These are phyloP conservation scores for Raffaelea ambrosiae DNA, from an alignment of 2,329 filamentous ascomycete species.

Conservation along the genomic window DNA sequence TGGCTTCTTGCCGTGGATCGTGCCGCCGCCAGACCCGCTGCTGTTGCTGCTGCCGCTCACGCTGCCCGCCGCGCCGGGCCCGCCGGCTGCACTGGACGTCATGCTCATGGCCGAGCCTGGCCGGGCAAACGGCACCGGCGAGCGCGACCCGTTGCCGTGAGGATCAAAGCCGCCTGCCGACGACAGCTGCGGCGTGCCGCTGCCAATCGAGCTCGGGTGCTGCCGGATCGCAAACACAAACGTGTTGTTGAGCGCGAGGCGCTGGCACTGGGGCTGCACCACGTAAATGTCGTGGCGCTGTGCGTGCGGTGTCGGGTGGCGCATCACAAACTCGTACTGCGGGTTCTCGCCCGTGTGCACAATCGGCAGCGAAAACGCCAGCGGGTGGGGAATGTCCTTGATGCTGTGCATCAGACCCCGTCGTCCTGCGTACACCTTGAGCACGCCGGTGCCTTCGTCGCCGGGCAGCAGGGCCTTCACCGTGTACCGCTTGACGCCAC, in stretches of 20 bases:
- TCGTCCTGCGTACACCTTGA: conserved; percentile 91
- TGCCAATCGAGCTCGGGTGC: conserved; percentile 56
- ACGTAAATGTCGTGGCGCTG: conserved; percentile 96
- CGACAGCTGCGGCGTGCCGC: conserved; percentile 21
- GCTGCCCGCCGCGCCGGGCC: conserved; percentile 30
- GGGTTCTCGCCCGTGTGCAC: conserved; percentile 89
- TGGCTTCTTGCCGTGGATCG: conserved; percentile 62
- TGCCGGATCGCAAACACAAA: conserved; percentile 96
- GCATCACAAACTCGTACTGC: conserved; percentile 82
- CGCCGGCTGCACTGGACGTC: conserved; percentile 48
- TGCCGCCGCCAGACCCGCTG: conserved; percentile 32
- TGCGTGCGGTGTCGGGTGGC: conserved; percentile 95
- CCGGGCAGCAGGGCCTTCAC: conserved; percentile 87
- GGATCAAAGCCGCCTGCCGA: background rate
- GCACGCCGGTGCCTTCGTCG: conserved; percentile 77
- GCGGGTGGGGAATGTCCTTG: conserved; percentile 87
- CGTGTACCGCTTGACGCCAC: conserved; percentile 70
- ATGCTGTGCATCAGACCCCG: conserved; percentile 95
- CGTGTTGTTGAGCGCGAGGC: conserved; percentile 87
- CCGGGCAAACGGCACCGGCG: conserved; percentile 53
- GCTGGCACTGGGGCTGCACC: conserved; percentile 86
- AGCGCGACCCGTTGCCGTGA: conserved; percentile 28
- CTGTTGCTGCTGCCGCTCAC: conserved; percentile 34
- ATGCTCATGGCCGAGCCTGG: conserved; percentile 59
- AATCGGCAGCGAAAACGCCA: conserved; percentile 84